Evolutionary conservation across 2,329 filamentous ascomycete species (phyloP), one percentile per base, ranked within the genome.

Genomic region (Dryadomyces quercus-mongolicae): DNA sequence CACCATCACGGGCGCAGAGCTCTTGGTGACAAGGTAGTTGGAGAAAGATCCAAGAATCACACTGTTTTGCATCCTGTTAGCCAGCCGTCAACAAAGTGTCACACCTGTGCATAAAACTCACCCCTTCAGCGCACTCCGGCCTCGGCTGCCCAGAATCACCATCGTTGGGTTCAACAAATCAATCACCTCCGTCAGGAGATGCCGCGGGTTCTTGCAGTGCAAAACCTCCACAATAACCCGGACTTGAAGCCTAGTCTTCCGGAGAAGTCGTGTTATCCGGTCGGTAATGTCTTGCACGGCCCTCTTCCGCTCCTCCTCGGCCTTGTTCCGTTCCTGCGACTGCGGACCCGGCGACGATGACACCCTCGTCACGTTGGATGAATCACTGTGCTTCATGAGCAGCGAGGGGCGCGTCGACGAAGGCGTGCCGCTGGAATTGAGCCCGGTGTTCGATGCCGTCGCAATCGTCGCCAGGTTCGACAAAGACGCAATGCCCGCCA

Each of bases 21-120:
- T 95, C 72, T 97, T 97, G 42, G 90, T 95, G 36, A 98, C 91
- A 8, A 98, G 77, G 65, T 98, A 98, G 66, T 97, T 97, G 57
- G 88, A 95, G 69, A 98, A 97, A 0, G 91, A 96, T 25, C 93
- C 93, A 34, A 98, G 78, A 57, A 98, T 84, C 21, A 96, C 92
- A 65, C 91, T 94, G 22, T 16, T 16, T 16, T 20, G 6, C 15
- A 31, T 49, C 15, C 15, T 20, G 18, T 21, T 21, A 16, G 62
- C 49, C 25, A 25, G 25, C 18, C n/a, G n/a, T n/a, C n/a, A n/a
- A 40, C 10, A 40, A 40, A 40, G 3, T 12, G 15, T 13, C 10
- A 12, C 10, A 40, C 3, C 10, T 4, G 3, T 12, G 15, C 3
- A 16, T 8, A 40, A 20, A 34, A 72, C 85, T 72, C 75, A 92